A percentile compares a stretch with the other conserved stretches of the same genome.
These are phyloP conservation scores for Alopecurus myosuroides DNA, from an alignment of 176 grass and related monocot species.

Conservation along the genomic window DNA sequence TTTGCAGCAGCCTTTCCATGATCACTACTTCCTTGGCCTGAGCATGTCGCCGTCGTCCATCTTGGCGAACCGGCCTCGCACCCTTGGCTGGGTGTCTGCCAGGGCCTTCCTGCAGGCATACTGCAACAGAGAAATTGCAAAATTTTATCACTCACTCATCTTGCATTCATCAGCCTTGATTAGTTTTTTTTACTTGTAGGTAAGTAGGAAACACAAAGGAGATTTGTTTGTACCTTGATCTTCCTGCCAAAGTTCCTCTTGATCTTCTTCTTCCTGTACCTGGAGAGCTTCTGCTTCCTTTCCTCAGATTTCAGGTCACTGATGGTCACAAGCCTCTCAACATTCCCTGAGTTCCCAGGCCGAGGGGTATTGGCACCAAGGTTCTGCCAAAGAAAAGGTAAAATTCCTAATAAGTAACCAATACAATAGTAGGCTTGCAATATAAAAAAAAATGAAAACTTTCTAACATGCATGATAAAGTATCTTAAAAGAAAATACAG, in stretches of 20 bases:
- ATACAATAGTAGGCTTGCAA: not conserved
- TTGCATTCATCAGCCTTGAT: not conserved
- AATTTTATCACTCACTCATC: not conserved
- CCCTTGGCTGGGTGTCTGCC: constrained; percentile 95
- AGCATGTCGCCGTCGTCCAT: constrained; percentile 58
- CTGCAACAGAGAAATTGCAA: constrained; percentile 26
- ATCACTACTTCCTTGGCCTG: constrained; percentile 47
- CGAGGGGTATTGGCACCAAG: constrained; percentile 57
- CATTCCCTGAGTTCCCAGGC: constrained; percentile 32
- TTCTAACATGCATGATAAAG: not conserved
- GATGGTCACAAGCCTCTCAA: constrained; percentile 75
- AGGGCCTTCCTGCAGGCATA: constrained; percentile 98
- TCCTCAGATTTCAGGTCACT: constrained; percentile 81
- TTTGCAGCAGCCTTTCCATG: not conserved
- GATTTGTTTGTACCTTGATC: constrained; percentile 69
- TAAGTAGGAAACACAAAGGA: not conserved
- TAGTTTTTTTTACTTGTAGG: not conserved
- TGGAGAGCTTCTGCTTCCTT: constrained; percentile 88
- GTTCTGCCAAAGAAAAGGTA: constrained; percentile 45
- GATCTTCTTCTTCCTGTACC: constrained; percentile 96
- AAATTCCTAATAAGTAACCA: constrained; percentile 1
- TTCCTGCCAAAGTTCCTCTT: constrained; percentile 95
- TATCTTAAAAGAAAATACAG: constrained; percentile 6
- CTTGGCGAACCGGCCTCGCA: constrained; percentile 97
- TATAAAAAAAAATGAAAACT: not conserved